phyloP scores from a whole-genome alignment of 805 yeast species.

The Teunomyces lycoperdinae region DNA sequence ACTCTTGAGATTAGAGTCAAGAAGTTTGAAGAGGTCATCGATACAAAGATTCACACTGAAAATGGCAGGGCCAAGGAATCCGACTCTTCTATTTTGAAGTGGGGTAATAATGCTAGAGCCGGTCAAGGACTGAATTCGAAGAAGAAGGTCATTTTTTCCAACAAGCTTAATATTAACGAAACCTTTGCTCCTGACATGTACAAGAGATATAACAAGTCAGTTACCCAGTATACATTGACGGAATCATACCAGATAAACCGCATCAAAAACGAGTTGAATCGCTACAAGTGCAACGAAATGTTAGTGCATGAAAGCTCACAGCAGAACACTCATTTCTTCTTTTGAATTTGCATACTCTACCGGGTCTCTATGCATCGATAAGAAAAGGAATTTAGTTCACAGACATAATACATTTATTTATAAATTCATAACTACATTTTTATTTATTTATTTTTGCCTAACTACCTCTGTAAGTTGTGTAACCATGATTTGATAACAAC shows the following conservation, averaged over 20 bases:
- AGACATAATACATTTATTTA: neutral
- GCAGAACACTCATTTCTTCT: slow-evolving; percentile 64
- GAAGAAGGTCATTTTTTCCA: slow-evolving; percentile 44
- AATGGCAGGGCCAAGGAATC: neutral
- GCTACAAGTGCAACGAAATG: slow-evolving; percentile 65
- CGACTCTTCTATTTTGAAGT: slow-evolving; percentile 5
- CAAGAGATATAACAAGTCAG: slow-evolving; percentile 51
- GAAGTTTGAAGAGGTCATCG: slow-evolving; percentile 27
- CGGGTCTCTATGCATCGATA: too few species aligned
- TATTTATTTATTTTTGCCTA: slow-evolving; percentile 17
- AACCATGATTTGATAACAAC: slow-evolving; percentile 78
- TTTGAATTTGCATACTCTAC: slow-evolving; percentile 16
- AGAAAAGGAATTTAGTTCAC: too few species aligned
- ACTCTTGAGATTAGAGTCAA: slow-evolving; percentile 27
- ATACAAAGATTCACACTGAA: neutral
- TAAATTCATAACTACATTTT: neutral
- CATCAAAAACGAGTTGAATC: slow-evolving; percentile 64
- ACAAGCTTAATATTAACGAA: slow-evolving; percentile 46
- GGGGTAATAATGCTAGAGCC: neutral
- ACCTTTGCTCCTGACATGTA: slow-evolving; percentile 53
- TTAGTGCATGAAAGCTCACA: slow-evolving; percentile 60
- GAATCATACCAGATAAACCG: slow-evolving; percentile 50
- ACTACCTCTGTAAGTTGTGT: slow-evolving; percentile 88
- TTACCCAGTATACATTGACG: slow-evolving; percentile 50
- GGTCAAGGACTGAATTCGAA: slow-evolving; percentile 1